Evolutionary conservation across 106 monocot species (phyloP).

Genomic region (Gastrodia elata): DNA sequence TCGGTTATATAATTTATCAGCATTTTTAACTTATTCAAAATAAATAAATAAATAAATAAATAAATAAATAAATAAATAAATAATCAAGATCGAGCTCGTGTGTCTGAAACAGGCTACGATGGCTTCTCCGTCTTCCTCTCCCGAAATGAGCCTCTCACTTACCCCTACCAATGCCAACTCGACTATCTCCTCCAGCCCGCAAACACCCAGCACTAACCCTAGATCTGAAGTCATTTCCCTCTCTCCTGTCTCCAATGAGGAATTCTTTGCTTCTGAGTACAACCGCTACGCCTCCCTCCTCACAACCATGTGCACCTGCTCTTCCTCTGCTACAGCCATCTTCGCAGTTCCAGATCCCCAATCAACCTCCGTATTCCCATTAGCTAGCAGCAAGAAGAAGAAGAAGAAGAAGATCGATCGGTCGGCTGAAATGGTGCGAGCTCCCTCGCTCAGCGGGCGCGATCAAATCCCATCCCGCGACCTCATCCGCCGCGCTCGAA

Average conservation of each 20-base stretch:
- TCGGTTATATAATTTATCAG: too few species aligned
- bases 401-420: neutral
- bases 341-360: neutral
- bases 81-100: too few species aligned
- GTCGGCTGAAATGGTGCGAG: neutral
- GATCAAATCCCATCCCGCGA: neutral
- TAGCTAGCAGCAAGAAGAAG: neutral
- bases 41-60: too few species aligned
- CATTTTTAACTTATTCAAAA: too few species aligned
- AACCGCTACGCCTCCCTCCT: neutral
- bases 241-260: neutral
- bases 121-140: neutral
- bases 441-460: neutral
- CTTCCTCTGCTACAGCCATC: neutral
- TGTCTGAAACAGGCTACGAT: neutral
- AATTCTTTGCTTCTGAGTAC: neutral
- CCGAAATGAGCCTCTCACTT: neutral
- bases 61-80: too few species aligned
- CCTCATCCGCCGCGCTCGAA: conserved; percentile 3
- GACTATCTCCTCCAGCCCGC: neutral
- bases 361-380: neutral
- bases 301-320: neutral
- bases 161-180: neutral
- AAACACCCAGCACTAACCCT: neutral
- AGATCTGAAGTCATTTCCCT: neutral